These are phyloP conservation scores for Pichia sp. DNA, from an alignment of 1,139 yeast genomes.

Conservation along the genomic window DNA sequence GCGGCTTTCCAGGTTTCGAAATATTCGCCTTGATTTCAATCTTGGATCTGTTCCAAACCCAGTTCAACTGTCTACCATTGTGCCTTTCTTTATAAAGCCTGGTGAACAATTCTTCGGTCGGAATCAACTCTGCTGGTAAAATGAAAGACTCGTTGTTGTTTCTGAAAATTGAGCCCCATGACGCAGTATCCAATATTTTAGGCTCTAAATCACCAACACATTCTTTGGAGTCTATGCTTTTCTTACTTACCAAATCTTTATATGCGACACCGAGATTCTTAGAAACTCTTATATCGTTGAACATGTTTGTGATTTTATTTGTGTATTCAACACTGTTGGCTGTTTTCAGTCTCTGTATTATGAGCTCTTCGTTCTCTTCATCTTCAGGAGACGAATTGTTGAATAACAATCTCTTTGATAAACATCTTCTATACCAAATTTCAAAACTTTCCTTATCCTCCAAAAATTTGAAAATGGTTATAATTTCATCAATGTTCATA, in stretches of 20 bases:
- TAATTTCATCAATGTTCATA: slow-evolving; percentile 78
- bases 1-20: slow-evolving; percentile 77
- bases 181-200: slow-evolving; percentile 29
- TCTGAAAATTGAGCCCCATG: slow-evolving; percentile 31
- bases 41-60: slow-evolving; percentile 95
- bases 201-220: slow-evolving; percentile 30
- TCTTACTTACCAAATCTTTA: slow-evolving; percentile 44
- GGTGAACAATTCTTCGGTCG: slow-evolving; percentile 64
- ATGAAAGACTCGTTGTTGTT: slow-evolving; percentile 40
- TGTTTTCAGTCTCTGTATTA: slow-evolving; percentile 82
- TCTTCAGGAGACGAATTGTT: slow-evolving; percentile 79
- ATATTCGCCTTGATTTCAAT: slow-evolving; percentile 91
- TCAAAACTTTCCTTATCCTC: slow-evolving; percentile 96
- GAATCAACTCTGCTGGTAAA: slow-evolving; percentile 58
- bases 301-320: slow-evolving; percentile 92
- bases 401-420: slow-evolving; percentile 85
- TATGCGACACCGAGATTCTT: slow-evolving; percentile 70
- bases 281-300: slow-evolving; percentile 87
- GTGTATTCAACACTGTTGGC: slow-evolving; percentile 93
- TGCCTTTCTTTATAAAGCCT: slow-evolving; percentile 71
- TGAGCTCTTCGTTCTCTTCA: slow-evolving; percentile 71
- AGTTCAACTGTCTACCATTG: slow-evolving; percentile 81
- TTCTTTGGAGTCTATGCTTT: slow-evolving; percentile 27
- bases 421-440: slow-evolving; percentile 80
- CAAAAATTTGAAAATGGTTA: slow-evolving; percentile 81